phyloP scores from a whole-genome alignment of 306 rosid genomes.

The Pueraria montana region DNA sequence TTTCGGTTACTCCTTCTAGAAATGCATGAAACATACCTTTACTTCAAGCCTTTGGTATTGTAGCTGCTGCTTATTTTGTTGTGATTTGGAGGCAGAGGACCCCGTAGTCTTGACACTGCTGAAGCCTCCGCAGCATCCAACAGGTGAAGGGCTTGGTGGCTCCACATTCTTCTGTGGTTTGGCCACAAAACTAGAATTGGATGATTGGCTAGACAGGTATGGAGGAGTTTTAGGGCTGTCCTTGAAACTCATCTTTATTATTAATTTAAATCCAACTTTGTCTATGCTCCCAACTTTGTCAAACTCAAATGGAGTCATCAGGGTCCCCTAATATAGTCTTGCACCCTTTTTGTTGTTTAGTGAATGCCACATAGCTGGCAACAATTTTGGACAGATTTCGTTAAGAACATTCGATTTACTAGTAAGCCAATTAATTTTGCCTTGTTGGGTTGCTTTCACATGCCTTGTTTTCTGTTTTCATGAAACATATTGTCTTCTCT shows the following conservation, averaged over 20 bases:
- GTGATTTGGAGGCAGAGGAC: constrained; percentile 46
- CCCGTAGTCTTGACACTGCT: constrained; percentile 38
- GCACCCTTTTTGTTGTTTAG: constrained; percentile 25
- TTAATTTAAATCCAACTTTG: neutral
- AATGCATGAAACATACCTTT: constrained; percentile 42
- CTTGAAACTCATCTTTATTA: constrained; percentile 10
- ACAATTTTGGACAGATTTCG: constrained; percentile 48
- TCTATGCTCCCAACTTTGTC: neutral
- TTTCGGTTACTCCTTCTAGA: too few relatives aligned
- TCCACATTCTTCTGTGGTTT: constrained; percentile 9
- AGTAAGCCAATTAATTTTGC: neutral
- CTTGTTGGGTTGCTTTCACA: constrained; percentile 33
- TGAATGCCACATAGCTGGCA: neutral
- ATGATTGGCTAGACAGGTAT: constrained; percentile 14
- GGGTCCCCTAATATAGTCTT: constrained; percentile 21
- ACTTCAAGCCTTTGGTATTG: constrained; percentile 44
- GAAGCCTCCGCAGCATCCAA: constrained; percentile 56
- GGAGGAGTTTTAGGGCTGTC: constrained; percentile 25
- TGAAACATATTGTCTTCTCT: neutral
- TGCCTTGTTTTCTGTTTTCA: constrained; percentile 24
- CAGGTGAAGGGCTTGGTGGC: constrained; percentile 33
- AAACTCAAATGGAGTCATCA: constrained; percentile 8
- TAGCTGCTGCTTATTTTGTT: constrained; percentile 8
- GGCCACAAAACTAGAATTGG: neutral
- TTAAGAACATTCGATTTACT: constrained; percentile 23